A percentile compares a stretch with the other conserved stretches of the same genome.
Evolutionary conservation across 495 filamentous ascomycete species (phyloP).

Genomic region (Mycothermus thermophilus): DNA sequence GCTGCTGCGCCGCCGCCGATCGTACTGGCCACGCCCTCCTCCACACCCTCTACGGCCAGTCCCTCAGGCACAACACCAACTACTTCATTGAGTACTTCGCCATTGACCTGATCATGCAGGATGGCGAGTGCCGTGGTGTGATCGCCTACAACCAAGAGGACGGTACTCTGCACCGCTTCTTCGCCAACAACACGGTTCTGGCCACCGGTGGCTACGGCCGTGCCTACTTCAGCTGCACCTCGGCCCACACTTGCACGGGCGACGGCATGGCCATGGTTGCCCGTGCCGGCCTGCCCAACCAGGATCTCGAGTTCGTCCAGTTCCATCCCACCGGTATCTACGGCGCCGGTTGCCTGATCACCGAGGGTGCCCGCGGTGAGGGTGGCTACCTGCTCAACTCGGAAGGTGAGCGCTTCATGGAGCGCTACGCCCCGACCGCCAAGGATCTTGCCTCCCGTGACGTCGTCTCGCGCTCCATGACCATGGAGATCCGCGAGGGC

Average conservation of each 20-base stretch:
- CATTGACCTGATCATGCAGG: slow-evolving; percentile 90
- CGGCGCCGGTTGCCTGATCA: slow-evolving; percentile 95
- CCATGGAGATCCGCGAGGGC: slow-evolving; percentile 90
- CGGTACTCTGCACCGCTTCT: slow-evolving; percentile 90
- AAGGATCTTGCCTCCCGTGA: slow-evolving; percentile 93
- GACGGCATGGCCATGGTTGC: slow-evolving; percentile 99
- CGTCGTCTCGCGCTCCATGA: slow-evolving; percentile 93
- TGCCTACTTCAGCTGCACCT: slow-evolving; percentile 95
- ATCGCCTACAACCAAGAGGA: slow-evolving; percentile 97
- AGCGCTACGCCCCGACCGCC: slow-evolving; percentile 90
- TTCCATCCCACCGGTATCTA: slow-evolving; percentile 99
- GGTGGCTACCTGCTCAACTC: slow-evolving; percentile 94
- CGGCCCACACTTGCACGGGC: slow-evolving; percentile 94
- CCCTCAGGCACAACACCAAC: slow-evolving; percentile 90
- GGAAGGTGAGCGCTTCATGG: slow-evolving; percentile 98
- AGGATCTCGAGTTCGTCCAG: slow-evolving; percentile 98
- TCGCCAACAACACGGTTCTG: slow-evolving; percentile 87
- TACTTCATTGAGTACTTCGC: slow-evolving; percentile 99
- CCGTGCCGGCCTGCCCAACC: slow-evolving; percentile 92
- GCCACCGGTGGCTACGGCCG: slow-evolving; percentile 94
- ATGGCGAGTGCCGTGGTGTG: slow-evolving; percentile 89
- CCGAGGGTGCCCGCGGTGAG: slow-evolving; percentile 94
- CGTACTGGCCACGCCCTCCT: slow-evolving; percentile 91
- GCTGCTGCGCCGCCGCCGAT: slow-evolving; percentile 89
- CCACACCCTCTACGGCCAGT: slow-evolving; percentile 97